Evolutionary conservation across 345 rosid genomes (phyloP), one percentile per base, ranked within the genome.

Genomic region (Melaleuca quinquenervia): DNA sequence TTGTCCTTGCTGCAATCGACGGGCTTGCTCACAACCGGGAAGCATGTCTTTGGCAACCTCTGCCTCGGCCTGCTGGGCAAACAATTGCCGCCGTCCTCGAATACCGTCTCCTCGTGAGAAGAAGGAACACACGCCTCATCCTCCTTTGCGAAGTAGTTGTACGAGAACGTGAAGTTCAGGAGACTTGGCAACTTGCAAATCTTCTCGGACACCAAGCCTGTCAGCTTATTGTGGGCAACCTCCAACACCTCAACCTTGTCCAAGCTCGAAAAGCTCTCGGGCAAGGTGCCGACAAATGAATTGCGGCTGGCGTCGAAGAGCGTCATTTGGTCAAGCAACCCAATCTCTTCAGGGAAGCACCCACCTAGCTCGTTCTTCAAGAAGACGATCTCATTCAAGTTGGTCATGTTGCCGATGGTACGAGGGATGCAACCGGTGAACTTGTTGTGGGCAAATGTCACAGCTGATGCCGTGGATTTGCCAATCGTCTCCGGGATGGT

Each of bases 1-100:
- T 94, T 92, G 62, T 86, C 93, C 86, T 92, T 92, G 89, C 93
- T 95, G 78, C 99, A 96, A 86, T 96, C 98, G 7, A 95, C 93
- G 1, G 94, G 95, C 16, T 84, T 86, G 36, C 88, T 93, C 56
- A 92, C 89, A 74, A 93, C 92, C 0, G 92, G 91, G 16, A 88
- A 48, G 83, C 98, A 96, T 80, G 58, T 84, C 56, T 85, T 90
- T 0, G 88, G 50, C 2, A 88, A 50, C 84, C 89, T 91, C 86
- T 95, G 99, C 3, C 76, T 76, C 21, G 94, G 92, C 85, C 94
- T 84, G 22, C 88, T 91, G 7, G 88, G 86, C 82, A 95, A 87
- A 85, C 99, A 96, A 44, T 96, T 96, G 70, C 83, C 36, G 2
- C 82, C 44, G 74, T 93, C 97, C 44, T 94, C 92, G 22, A 95